Evolutionary conservation across 495 filamentous ascomycete species (phyloP).

Genomic region (Aspergillus conjunctus): DNA sequence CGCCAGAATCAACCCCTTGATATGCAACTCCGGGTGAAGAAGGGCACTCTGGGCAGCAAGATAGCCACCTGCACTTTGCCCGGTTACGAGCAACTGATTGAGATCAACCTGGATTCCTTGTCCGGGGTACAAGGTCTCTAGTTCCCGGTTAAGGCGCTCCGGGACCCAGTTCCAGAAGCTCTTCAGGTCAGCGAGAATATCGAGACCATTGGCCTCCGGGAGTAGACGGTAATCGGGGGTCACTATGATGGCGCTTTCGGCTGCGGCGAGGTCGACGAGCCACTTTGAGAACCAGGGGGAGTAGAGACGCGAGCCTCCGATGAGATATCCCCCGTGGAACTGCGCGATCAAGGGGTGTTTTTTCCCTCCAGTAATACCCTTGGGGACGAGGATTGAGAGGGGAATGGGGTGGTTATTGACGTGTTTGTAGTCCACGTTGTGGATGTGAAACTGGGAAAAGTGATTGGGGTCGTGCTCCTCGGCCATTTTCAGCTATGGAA

Average conservation of each 20-base stretch:
- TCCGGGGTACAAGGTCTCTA: not conserved
- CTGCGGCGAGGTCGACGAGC: constrained; percentile 24
- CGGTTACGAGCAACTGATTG: not conserved
- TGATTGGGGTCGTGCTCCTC: not conserved
- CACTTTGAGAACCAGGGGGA: constrained; percentile 25
- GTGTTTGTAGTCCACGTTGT: constrained; percentile 20
- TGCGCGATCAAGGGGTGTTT: constrained; percentile 21
- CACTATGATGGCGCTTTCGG: constrained; percentile 35
- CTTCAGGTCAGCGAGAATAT: constrained; percentile 44
- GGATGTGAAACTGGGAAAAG: not conserved
- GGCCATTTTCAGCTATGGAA: not conserved
- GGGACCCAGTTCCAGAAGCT: constrained; percentile 51
- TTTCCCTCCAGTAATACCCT: not conserved
- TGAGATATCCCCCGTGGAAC: constrained; percentile 28
- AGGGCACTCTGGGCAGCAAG: constrained; percentile 23
- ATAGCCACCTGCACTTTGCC: constrained; percentile 18
- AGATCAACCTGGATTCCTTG: not conserved
- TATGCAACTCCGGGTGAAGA: constrained; percentile 15
- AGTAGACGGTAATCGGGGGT: constrained; percentile 49
- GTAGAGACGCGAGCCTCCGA: constrained; percentile 19
- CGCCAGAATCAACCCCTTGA: constrained; percentile 14
- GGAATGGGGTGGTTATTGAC: constrained; percentile 24
- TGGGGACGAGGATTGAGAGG: constrained; percentile 24
- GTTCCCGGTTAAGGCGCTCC: constrained; percentile 8
- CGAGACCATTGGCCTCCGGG: constrained; percentile 45